Evolutionary conservation across 306 rosid genomes (phyloP), one percentile per base, ranked within the genome.

Genomic region (Dalbergia cultrata): DNA sequence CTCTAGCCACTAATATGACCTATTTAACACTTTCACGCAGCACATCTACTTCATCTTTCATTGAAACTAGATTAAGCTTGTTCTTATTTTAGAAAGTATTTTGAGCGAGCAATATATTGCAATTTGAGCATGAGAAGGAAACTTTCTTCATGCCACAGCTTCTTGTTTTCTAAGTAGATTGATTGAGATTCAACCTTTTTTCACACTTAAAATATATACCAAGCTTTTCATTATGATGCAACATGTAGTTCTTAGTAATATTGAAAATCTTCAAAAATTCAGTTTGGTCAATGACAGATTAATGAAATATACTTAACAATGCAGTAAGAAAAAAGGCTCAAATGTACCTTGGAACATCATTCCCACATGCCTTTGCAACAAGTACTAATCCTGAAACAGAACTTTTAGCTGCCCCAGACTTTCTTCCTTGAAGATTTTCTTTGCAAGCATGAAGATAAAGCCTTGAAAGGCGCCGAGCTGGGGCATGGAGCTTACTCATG

Each of bases 401-500:
- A 86, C 90, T 93, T 82, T 82, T 87, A 84, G 98, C 97, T 12
- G 93, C 97, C 33, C 86, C 82, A 58, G 93, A 90, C 74, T 79
- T 93, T 67, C 86, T 89, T 73, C 86, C 81, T 74, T 11, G 81
- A 53, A 88, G 35, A 72, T 62, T 83, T 85, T 90, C 94, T 70
- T 84, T 86, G 76, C 90, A 83, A 82, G 88, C 87, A 86, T 93
- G 92, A 88, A 93, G 89, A 86, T 91, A 93, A 66, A 93, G 67
- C 88, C 98, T 90, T 39, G 92, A 86, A 85, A 93, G 97, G 60
- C 97, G 92, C 79, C 98, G 89, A 76, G 98, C 97, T 16, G 98
- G 97, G 70, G 98, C 90, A 44, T 93, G 94, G 59, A 93, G 90
- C 85, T 91, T 93, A 86, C 88, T 87, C 83, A 56, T 84, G 75